phyloP scores from a whole-genome alignment of 1,284 basidiomycete genomes.

The Flammula alnicola region DNA sequence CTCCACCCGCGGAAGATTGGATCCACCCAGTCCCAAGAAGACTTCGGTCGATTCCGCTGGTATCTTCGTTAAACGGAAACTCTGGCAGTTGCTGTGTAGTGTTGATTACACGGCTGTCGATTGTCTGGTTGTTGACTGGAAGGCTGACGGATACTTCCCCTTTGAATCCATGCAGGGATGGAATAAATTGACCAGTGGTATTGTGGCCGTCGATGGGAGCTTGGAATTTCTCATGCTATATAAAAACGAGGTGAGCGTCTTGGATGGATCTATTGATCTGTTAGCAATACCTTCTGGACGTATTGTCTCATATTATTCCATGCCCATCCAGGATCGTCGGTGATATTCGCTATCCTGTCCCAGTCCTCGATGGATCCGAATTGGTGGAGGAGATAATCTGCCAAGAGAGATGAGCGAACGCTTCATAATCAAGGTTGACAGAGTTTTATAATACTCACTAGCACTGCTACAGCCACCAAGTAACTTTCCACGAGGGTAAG shows the following conservation, averaged over 20 bases:
- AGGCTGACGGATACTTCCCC: slow-evolving; percentile 37
- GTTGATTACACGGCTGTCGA: slow-evolving; percentile 35
- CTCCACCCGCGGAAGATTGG: slow-evolving; percentile 32
- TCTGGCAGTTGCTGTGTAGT: slow-evolving; percentile 33
- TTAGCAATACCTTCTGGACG: slow-evolving; percentile 36
- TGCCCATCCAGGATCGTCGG: slow-evolving; percentile 40
- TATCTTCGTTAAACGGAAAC: slow-evolving; percentile 42
- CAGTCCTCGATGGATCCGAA: slow-evolving; percentile 41
- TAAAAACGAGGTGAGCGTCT: neutral
- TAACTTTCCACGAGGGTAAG: slow-evolving; percentile 31
- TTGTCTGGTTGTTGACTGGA: slow-evolving; percentile 29
- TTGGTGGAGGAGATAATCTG: slow-evolving; percentile 40
- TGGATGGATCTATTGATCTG: too few species aligned
- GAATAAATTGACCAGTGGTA: slow-evolving; percentile 16
- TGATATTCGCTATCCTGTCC: slow-evolving; percentile 35
- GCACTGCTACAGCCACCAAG: slow-evolving; percentile 36
- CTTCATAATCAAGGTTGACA: neutral
- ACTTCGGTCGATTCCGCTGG: slow-evolving; percentile 36
- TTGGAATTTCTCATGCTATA: slow-evolving; percentile 31
- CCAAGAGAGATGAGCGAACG: neutral
- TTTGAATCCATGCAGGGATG: slow-evolving; percentile 27
- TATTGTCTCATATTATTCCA: slow-evolving; percentile 39
- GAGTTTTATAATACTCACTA: slow-evolving; percentile 28
- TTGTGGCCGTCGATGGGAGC: slow-evolving; percentile 35
- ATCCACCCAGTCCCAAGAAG: slow-evolving; percentile 43